phyloP scores from a whole-genome alignment of 495 filamentous ascomycete species.

The Xylaria sp. region DNA sequence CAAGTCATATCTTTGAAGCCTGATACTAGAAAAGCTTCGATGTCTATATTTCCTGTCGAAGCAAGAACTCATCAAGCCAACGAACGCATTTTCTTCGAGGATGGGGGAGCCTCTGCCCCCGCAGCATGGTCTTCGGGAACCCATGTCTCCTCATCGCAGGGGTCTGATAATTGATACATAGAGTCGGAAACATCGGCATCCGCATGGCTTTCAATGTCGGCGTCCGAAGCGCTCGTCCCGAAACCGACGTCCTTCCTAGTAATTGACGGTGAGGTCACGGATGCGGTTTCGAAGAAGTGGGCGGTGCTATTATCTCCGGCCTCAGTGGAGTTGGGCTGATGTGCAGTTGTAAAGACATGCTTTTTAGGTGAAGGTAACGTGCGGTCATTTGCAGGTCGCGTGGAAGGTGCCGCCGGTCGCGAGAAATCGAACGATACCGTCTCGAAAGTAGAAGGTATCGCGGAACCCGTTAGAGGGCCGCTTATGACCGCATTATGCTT shows the following conservation, averaged over 20 bases:
- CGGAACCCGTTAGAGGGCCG: conserved; percentile 32
- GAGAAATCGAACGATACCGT: conserved; percentile 44
- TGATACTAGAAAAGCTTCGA: neutral
- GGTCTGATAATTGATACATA: neutral
- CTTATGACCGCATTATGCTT: conserved; percentile 37
- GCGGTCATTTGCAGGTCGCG: neutral
- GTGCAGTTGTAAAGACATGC: neutral
- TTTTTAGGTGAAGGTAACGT: neutral
- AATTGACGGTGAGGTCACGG: conserved; percentile 32
- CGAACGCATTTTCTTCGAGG: neutral
- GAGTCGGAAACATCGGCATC: conserved; percentile 32
- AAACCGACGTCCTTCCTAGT: conserved; percentile 25
- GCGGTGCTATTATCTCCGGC: conserved; percentile 2
- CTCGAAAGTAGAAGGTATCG: conserved; percentile 31
- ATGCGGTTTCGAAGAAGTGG: conserved; percentile 26
- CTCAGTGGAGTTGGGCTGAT: neutral
- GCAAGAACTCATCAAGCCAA: neutral
- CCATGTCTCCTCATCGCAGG: neutral
- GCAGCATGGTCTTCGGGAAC: neutral
- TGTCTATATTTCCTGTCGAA: neutral
- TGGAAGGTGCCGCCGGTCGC: conserved; percentile 37
- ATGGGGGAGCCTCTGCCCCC: neutral
- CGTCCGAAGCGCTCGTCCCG: conserved; percentile 41
- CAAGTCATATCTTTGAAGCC: neutral
- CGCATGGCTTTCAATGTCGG: conserved; percentile 38